These are phyloP conservation scores for Citrus australasica DNA, from an alignment of 345 rosid genomes.

Conservation along the genomic window DNA sequence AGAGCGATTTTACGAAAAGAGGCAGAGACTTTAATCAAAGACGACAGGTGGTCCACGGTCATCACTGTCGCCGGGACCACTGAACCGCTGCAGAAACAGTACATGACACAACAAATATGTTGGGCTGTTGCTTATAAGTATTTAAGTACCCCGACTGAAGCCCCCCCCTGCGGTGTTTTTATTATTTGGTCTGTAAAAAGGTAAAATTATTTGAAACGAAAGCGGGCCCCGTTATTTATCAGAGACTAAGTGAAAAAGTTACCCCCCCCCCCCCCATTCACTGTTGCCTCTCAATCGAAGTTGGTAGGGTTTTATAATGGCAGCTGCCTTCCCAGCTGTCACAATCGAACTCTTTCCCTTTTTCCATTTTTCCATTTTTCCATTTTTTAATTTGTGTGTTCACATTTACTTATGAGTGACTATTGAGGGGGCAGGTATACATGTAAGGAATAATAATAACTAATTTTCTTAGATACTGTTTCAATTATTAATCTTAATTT, in stretches of 20 bases:
- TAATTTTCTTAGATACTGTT: too few species aligned
- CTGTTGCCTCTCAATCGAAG: neutral
- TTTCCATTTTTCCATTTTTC: neutral
- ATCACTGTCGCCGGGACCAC: neutral
- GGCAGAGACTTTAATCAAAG: conserved; percentile 3
- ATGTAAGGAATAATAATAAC: too few species aligned
- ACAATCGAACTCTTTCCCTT: neutral
- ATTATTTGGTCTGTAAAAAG: too few species aligned
- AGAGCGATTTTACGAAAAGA: neutral
- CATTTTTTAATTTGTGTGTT: neutral
- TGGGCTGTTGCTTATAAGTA: too few species aligned
- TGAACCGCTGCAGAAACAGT: neutral
- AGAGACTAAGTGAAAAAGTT: neutral
- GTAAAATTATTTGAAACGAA: neutral
- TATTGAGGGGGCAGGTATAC: too few species aligned
- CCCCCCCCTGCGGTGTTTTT: neutral
- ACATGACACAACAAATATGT: neutral
- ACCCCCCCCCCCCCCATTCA: neutral
- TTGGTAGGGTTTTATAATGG: neutral
- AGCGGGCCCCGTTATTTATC: neutral
- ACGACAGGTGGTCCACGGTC: conserved; percentile 1
- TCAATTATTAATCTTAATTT: too few species aligned
- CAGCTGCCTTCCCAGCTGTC: neutral
- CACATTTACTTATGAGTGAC: neutral
- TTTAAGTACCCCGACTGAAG: neutral